Base-by-base conservation (phyloP, 2,329 filamentous ascomycete species). In the Pseudohalonectria lignicola region DNA sequence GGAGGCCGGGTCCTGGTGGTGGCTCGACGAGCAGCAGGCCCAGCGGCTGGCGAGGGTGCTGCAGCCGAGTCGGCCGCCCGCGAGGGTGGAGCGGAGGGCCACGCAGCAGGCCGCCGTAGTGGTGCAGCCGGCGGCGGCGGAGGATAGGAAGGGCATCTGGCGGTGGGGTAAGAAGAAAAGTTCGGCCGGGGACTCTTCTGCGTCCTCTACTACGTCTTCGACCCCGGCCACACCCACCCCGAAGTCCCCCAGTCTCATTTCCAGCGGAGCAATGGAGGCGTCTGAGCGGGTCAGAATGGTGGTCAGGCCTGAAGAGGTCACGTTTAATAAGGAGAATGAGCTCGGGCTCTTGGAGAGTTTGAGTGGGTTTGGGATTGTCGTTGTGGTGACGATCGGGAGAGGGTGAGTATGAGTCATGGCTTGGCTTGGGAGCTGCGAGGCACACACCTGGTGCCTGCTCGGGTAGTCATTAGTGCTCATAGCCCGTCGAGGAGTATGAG, bases 341-440 rank as follows among this genome's bases (percentile, higher is more conserved):
- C 56, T 74, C 47, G 70, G 69, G 0, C 51, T 75, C 1, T 68
- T 63, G 60, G 69, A 74, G 48, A 68, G 64, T 23, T 54, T 55
- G 43, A 62, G 58, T 2, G 71, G 70, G 2, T 74, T 62, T 58
- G 69, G 61, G 0, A 53, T 75, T 21, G 62, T 71, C 12, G 56
- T 71, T 1, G 54, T 50, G 1, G 54, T 73, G 3, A 39, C 46
- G n/a, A 40, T 57, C 17, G 42, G 28, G 39, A 38, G 18, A 26
- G 8, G 23, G 23, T 26, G 23, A 26, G n/a, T n/a, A n/a, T n/a
- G n/a, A n/a, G n/a, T n/a, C n/a, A n/a, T n/a, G n/a, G n/a, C n/a
- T n/a, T n/a, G n/a, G n/a, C n/a, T n/a, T n/a, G n/a, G n/a, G n/a
- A n/a, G n/a, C n/a, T n/a, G n/a, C n/a, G n/a, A n/a, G n/a, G n/a